Evolutionary conservation across 805 yeast genomes (phyloP), one percentile per base, ranked within the genome.

Genomic region (Pichia scutulata): DNA sequence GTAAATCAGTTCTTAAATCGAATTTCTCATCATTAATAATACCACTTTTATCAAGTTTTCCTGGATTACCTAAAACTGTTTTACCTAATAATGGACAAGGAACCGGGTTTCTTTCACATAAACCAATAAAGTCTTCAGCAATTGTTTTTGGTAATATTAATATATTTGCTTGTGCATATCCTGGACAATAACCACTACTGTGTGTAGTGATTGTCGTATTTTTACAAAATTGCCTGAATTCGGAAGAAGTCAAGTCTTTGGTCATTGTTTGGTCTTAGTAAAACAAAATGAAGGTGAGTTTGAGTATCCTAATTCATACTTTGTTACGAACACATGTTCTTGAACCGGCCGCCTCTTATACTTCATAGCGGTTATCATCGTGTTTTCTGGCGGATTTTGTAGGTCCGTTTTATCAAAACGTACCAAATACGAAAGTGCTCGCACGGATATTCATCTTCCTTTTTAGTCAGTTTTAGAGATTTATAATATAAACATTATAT

Each of bases 231-330:
- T 41, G 18, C 30, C 49, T 40, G 12, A 46, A 46, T 2, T 26
- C 30, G 8, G 45, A 18, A 19, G 49, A 41, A 81, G 75, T 56
- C 19, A 33, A n/a, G 18, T 33, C 19, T 33, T 33, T 16, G 2
- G 16, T 9, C 37, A 33, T 33, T 16, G n/a, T 7, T 16, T 28
- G 10, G 13, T 13, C 30, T 3, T 7, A 3, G 13, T 28, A 28
- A 7, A 2, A 33, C 19, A n/a, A 10, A 33, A 33, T 28, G n/a
- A 13, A 4, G n/a, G 9, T 7, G 12, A 13, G 12, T 10, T 28
- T 28, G 16, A 13, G 33, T 13, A 28, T 3, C n/a, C n/a, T n/a
- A n/a, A n/a, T n/a, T n/a, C n/a, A n/a, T n/a, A n/a, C n/a, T n/a
- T n/a, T n/a, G n/a, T n/a, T n/a, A n/a, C n/a, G n/a, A n/a, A n/a